Base-by-base conservation (phyloP, 371 early-diverging fungal species). In the Circinella umbellata region DNA sequence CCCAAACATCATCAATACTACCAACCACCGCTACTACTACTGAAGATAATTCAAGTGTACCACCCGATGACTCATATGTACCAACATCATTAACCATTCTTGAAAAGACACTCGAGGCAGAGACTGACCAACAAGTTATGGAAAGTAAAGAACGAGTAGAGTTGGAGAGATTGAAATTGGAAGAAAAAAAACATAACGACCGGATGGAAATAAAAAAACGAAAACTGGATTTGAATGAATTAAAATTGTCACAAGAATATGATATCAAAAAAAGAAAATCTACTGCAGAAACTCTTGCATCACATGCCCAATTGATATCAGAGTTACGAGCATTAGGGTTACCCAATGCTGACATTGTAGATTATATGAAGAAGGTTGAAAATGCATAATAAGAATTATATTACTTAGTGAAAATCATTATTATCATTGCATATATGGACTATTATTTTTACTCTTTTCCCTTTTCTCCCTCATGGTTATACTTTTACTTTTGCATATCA, bases 181-280 rank as follows among this genome's bases (percentile, higher is more conserved):
- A 27, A 11, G 64, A 64, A 42, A 64, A 15, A 46, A 48, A 38
- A 7, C 64, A 64, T 36, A n/a, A 34, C 9, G 64, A 64, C 18
- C 11, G 49, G 11, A 64, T 64, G 64, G 64, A 64, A 35, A 17
- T 64, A 9, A 51, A 64, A 13, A 46, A 42, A 20, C 51, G 64
- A 46, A 64, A 51, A 51, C 11, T 64, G 42, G 64, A 13, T 17
- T 17, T 64, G 34, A 4, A 17, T 6, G 64, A 64, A 35, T 10
- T 11, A 4, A 9, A 64, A 27, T n/a, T 42, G 18, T 8, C 18
- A 4, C 11, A 38, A 39, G 62, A 61, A 18, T 10, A 27, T 4
- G 62, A 61, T 13, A 61, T 61, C 18, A 17, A 38, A 18, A 38
- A 46, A 18, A 13, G 62, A 46, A 38, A 61, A 39, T 37, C 62